phyloP scores from a whole-genome alignment of 148 eudicot species.

The Amaranthus hypochondriacus region DNA sequence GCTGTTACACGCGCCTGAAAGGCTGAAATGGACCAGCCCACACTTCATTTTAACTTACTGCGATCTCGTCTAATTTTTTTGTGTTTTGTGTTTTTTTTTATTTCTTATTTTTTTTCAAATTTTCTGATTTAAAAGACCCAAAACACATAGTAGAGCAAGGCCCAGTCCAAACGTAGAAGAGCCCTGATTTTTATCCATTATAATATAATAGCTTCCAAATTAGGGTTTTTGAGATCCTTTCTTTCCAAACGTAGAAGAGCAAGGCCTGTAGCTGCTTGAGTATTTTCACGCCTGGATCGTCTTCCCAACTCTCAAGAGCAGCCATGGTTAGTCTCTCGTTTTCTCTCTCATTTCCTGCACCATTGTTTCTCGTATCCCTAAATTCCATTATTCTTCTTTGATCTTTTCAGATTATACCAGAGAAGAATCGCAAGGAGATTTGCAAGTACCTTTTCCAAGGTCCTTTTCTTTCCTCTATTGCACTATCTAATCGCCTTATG shows the following conservation, averaged over 20 bases:
- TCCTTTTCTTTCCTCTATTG: not conserved
- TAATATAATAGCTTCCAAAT: not conserved
- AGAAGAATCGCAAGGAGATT: conserved; percentile 85
- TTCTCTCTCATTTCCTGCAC: not conserved
- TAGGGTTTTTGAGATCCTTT: not conserved
- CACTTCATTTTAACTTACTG: no score
- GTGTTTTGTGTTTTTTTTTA: no score
- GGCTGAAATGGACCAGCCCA: no score
- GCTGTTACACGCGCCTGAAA: no score
- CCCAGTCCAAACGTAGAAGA: not conserved
- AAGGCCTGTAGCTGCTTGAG: conserved; percentile 1
- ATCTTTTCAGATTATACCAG: conserved; percentile 59
- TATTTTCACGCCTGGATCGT: not conserved
- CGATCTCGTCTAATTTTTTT: no score
- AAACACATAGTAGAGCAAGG: not conserved
- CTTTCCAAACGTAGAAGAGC: not conserved
- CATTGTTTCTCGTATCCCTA: not conserved
- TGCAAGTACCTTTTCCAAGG: conserved; percentile 91
- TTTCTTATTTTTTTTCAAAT: no score
- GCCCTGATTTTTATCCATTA: not conserved
- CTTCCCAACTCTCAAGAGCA: conserved; percentile 11
- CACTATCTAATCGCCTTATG: not conserved
- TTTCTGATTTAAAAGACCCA: no score
- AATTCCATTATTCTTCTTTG: not conserved
- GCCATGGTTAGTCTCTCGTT: conserved; percentile 19